phyloP scores from a whole-genome alignment of 768 basidiomycete genomes.

The Russula griseocarnosa region DNA sequence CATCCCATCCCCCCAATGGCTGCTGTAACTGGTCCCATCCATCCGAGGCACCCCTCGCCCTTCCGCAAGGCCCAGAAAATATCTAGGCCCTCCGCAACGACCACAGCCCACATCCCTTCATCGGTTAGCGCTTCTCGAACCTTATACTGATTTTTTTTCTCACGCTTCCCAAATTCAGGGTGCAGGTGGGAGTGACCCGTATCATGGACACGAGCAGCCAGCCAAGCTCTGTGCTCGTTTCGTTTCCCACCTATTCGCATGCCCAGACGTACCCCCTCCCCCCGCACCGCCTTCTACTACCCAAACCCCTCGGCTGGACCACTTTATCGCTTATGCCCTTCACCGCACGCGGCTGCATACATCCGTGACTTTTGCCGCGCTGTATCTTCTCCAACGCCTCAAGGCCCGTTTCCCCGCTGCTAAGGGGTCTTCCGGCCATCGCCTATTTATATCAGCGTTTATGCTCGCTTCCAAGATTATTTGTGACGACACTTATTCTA shows the following conservation, averaged over 20 bases:
- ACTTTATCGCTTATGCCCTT: slow-evolving; percentile 84
- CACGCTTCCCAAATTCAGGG: not conserved
- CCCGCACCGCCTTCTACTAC: slow-evolving; percentile 32
- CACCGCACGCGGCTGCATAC: slow-evolving; percentile 67
- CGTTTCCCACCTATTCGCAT: slow-evolving; percentile 81
- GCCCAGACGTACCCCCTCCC: slow-evolving; percentile 72
- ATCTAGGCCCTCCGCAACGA: slow-evolving; percentile 13
- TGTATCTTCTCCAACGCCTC: slow-evolving; percentile 75
- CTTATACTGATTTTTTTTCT: slow-evolving; percentile 18
- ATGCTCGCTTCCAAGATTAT: slow-evolving; percentile 84
- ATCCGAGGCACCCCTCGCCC: slow-evolving; percentile 34
- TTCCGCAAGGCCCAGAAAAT: slow-evolving; percentile 31
- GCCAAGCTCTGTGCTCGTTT: slow-evolving; percentile 72
- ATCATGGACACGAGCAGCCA: slow-evolving; percentile 71
- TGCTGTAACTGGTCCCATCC: slow-evolving; percentile 31
- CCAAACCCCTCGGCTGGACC: slow-evolving; percentile 50
- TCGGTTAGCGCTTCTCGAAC: slow-evolving; percentile 21
- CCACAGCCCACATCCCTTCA: slow-evolving; percentile 18
- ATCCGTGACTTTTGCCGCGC: slow-evolving; percentile 55
- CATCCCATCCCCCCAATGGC: slow-evolving; percentile 28
- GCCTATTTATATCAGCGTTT: slow-evolving; percentile 86
- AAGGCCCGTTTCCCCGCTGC: slow-evolving; percentile 92
- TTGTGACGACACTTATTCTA: slow-evolving; percentile 67
- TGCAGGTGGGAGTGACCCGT: slow-evolving; percentile 44
- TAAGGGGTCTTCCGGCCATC: slow-evolving; percentile 83